A percentile compares a stretch with the other conserved stretches of the same genome.
Conservation (phyloP, 441 rosid genomes). For the Erodium texanum region DNA sequence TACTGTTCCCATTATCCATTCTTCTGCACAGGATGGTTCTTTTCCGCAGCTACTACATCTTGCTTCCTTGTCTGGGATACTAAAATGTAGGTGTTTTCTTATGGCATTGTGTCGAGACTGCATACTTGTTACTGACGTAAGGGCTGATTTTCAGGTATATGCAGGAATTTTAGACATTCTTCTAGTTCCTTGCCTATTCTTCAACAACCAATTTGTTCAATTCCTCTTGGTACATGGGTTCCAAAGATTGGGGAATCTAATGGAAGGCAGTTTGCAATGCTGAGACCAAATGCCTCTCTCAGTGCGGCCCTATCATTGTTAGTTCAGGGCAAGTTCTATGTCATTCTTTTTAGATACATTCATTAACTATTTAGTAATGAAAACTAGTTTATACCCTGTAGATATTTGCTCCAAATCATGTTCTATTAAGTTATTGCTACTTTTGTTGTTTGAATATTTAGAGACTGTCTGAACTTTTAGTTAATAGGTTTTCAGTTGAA, state of each 20-base stretch:
- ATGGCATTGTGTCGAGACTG: conserved; percentile 5
- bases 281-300: conserved; percentile 50
- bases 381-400: neutral
- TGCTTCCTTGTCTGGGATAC: conserved; percentile 56
- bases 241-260: conserved; percentile 50
- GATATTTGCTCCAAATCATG: neutral
- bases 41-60: conserved; percentile 55
- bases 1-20: conserved; percentile 44
- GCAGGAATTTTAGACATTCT: conserved; percentile 54
- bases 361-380: neutral
- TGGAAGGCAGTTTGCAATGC: conserved; percentile 44
- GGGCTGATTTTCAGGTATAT: conserved; percentile 37
- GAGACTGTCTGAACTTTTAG: neutral
- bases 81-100: conserved; percentile 41
- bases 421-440: conserved; percentile 6
- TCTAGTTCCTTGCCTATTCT: conserved; percentile 47
- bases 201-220: conserved; percentile 38
- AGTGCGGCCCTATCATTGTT: conserved; percentile 46
- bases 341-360: neutral
- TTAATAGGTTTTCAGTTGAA: neutral
- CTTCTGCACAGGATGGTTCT: conserved; percentile 44
- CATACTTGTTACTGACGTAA: conserved; percentile 20
- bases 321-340: conserved; percentile 39
- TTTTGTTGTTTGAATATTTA: neutral
- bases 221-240: conserved; percentile 54